Evolutionary conservation across 495 filamentous ascomycete species (phyloP), one percentile per base, ranked within the genome.

Genomic region (Astrothelium macrocarpum): DNA sequence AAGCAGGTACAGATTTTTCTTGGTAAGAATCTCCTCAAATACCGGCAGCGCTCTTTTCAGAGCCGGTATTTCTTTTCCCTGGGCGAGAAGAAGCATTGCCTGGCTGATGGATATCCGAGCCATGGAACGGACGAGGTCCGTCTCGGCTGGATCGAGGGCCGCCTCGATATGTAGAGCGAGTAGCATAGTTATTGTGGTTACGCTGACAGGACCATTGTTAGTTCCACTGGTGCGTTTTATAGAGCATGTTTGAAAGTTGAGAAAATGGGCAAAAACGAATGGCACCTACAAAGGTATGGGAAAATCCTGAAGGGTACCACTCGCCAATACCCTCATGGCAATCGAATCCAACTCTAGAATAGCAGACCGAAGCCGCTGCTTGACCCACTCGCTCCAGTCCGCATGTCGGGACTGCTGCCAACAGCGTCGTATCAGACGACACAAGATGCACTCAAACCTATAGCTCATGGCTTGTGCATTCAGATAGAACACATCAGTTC

Each of bases 31-130:
- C 59, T 61, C 59, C 32, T 61, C 59, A 42, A 61, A 61, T 42
- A 61, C 20, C 32, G 59, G 59, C 59, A 61, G 59, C 32, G 59
- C 59, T 61, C 59, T 59, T 59, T 63, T 60, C 53, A 65, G 31
- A 53, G 56, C 45, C 49, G 53, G 59, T 16, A 62, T 60, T 45
- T 31, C 28, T 59, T 69, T 75, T 75, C 75, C 75, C 49, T 56
- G 49, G 49, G 49, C 16, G 49, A 56, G 49, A 56, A 56, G 23
- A 56, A 56, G 49, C 49, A 56, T 56, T 56, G 25, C 29, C 49
- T 56, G 49, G 49, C 49, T 56, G 49, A 56, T 56, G 49, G 49
- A 66, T 62, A 66, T 66, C 43, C 64, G 64, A 62, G 64, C 64
- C 64, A 66, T 66, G 64, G 64, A 66, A 66, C 64, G 64, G 64